Percentiles rank a stretch among this genome's conserved stretches.
Evolutionary conservation across 257 asterid species (phyloP).

Genomic region (Hygrophila difformis): DNA sequence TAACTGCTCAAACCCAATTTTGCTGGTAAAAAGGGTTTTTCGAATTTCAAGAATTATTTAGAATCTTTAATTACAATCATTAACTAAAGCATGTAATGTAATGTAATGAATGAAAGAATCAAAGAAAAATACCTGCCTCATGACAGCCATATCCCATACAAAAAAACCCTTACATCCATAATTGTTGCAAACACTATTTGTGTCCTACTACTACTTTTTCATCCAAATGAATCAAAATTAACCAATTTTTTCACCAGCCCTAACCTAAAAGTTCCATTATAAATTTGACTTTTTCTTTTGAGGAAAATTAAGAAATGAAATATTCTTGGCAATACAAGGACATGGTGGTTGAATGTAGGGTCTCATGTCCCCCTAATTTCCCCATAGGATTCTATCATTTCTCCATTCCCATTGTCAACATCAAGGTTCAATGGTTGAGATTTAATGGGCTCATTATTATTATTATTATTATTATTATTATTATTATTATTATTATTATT

Average conservation of each 20-base stretch:
- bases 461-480: no score
- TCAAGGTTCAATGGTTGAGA: neutral
- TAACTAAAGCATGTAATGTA: no score
- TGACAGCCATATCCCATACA: neutral
- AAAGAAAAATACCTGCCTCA: no score
- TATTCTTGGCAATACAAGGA: neutral
- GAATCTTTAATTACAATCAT: no score
- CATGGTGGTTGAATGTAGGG: slow-evolving; percentile 10
- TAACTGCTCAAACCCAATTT: no score
- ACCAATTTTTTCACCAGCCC: no score
- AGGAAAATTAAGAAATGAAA: neutral
- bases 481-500: no score
- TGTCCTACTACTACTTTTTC: no score
- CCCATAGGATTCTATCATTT: slow-evolving; percentile 6
- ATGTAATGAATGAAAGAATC: no score
- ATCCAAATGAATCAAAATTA: no score
- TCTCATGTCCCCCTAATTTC: neutral
- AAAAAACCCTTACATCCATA: neutral
- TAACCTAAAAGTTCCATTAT: neutral
- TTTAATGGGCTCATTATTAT: neutral
- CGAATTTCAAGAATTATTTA: no score
- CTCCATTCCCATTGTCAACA: neutral
- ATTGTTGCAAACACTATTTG: neutral
- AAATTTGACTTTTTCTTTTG: slow-evolving; percentile 2
- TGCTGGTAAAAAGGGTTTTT: no score